Conservation (phyloP, 2,329 filamentous ascomycete genomes). For the Colletotrichum sp. region DNA sequence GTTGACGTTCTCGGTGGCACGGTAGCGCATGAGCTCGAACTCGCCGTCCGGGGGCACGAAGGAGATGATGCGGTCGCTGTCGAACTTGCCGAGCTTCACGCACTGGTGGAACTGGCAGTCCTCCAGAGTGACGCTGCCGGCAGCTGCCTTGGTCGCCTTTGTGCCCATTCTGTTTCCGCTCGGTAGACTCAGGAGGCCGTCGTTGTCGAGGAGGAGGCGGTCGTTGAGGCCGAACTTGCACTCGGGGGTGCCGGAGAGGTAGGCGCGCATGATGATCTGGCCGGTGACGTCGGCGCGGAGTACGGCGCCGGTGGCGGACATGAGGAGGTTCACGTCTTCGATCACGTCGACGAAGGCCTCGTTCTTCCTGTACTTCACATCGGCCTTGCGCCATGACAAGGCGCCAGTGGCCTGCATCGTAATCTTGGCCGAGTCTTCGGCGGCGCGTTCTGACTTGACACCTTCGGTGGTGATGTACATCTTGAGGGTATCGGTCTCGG, state of each 20-base stretch:
- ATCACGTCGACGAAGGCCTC: slow-evolving; percentile 99
- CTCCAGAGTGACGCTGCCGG: slow-evolving; percentile 93
- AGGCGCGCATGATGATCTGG: slow-evolving; percentile 98
- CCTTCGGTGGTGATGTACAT: slow-evolving; percentile 99
- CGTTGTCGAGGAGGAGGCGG: slow-evolving; percentile 84
- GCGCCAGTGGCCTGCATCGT: slow-evolving; percentile 99
- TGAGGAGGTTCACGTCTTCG: slow-evolving; percentile 97
- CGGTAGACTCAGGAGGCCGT: slow-evolving; percentile 68
- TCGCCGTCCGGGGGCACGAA: slow-evolving; percentile 97
- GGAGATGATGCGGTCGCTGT: slow-evolving; percentile 94
- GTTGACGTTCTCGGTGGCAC: slow-evolving; percentile 98
- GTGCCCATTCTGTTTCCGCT: slow-evolving; percentile 80
- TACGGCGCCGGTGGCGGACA: slow-evolving; percentile 97
- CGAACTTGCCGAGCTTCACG: slow-evolving; percentile 96
- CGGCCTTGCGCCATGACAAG: slow-evolving; percentile 93
- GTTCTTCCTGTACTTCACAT: slow-evolving; percentile 99
- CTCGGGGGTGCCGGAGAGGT: slow-evolving; percentile 93
- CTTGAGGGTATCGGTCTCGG: slow-evolving; percentile 97
- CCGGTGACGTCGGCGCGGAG: slow-evolving; percentile 95
- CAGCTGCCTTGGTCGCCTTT: slow-evolving; percentile 93
- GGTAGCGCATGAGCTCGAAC: slow-evolving; percentile 98
- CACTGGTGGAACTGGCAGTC: slow-evolving; percentile 99
- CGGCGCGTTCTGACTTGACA: slow-evolving; percentile 86
- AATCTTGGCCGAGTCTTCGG: slow-evolving; percentile 95
- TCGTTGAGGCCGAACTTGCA: slow-evolving; percentile 99